Conservation (phyloP, 164 flowering plant genomes). For the Echeveria elegans region DNA sequence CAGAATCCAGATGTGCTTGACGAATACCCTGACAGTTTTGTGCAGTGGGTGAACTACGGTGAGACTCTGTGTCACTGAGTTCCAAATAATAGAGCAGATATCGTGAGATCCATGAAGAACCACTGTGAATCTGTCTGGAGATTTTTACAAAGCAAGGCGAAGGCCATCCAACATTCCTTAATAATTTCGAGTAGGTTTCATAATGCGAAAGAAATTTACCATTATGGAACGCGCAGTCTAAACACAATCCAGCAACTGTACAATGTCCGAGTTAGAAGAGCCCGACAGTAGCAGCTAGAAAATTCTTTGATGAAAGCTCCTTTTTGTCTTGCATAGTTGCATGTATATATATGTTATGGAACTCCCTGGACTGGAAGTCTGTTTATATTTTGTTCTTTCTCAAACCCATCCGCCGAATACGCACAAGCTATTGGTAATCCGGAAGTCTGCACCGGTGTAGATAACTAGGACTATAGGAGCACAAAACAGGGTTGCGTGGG, state of each 20-base stretch:
- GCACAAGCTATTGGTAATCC: no score
- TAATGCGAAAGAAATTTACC: not conserved
- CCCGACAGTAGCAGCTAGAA: not conserved
- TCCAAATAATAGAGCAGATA: no score
- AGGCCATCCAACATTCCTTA: not conserved
- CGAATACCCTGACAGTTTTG: conserved; percentile 35
- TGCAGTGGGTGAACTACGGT: conserved; percentile 33
- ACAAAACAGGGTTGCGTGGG: not conserved
- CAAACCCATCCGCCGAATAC: no score
- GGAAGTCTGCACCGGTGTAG: not conserved
- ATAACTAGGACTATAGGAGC: not conserved
- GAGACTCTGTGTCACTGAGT: conserved; percentile 29
- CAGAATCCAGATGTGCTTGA: conserved; percentile 21
- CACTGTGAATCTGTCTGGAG: not conserved
- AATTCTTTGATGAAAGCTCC: not conserved
- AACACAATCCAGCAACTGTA: not conserved
- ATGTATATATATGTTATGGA: not conserved
- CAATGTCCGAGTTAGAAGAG: not conserved
- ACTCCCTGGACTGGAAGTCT: not conserved
- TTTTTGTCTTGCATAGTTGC: not conserved
- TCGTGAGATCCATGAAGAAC: no score
- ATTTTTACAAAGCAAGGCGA: not conserved
- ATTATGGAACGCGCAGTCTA: not conserved
- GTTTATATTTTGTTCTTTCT: not conserved
- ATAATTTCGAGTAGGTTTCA: not conserved